Evolutionary conservation across 1,284 basidiomycete species (phyloP).

Genomic region (Cutaneotrichosporon curvatum): DNA sequence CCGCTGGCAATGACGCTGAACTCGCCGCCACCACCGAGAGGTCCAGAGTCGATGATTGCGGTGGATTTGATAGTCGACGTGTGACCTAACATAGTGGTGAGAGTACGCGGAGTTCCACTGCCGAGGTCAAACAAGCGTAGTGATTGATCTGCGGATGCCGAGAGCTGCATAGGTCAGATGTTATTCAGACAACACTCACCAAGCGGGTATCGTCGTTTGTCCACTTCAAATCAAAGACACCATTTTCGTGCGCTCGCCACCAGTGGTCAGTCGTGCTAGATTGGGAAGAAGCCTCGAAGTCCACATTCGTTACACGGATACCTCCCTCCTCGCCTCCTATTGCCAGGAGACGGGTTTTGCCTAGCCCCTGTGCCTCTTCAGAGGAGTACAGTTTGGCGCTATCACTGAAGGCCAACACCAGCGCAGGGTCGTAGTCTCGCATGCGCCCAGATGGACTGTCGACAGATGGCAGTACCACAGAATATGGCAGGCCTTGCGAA

Average conservation of each 20-base stretch:
- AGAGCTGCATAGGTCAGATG: constrained; percentile 24
- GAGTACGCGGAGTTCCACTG: constrained; percentile 16
- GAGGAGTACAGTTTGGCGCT: constrained; percentile 24
- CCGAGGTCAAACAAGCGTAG: constrained; percentile 34
- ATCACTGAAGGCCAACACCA: constrained; percentile 31
- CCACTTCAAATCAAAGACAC: constrained; percentile 74
- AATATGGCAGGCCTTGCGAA: constrained; percentile 18
- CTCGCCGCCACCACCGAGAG: constrained; percentile 11
- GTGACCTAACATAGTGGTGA: constrained; percentile 39
- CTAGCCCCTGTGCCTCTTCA: constrained; percentile 15
- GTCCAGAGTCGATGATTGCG: constrained; percentile 33
- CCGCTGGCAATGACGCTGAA: constrained; percentile 36
- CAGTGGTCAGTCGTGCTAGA: constrained; percentile 28
- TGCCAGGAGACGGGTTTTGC: constrained; percentile 28
- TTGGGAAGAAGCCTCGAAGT: constrained; percentile 21
- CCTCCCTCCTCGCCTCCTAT: constrained; percentile 40
- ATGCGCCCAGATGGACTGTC: constrained; percentile 26
- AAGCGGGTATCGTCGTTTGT: constrained; percentile 54
- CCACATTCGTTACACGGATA: constrained; percentile 36
- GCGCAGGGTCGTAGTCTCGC: constrained; percentile 34
- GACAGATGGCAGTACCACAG: constrained; percentile 30
- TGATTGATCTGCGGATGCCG: constrained; percentile 42
- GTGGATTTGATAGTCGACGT: constrained; percentile 42
- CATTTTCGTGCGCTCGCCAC: constrained; percentile 60
- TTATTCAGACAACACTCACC: constrained; percentile 25